phyloP scores from a whole-genome alignment of 345 rosid genomes.

The Eucalyptus camaldulensis region DNA sequence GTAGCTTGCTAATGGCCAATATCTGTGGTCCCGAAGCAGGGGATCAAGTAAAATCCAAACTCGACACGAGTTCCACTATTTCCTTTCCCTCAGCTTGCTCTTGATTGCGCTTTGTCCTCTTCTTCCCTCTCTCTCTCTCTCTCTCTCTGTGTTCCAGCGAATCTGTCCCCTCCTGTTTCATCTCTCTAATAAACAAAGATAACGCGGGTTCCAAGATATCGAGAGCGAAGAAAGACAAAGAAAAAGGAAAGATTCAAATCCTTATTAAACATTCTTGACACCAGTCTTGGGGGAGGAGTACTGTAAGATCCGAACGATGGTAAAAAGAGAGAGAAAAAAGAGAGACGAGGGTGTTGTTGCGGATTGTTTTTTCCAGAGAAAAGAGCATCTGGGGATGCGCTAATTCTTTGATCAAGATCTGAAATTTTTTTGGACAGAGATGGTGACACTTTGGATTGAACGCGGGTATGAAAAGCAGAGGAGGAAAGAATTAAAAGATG shows the following conservation, averaged over 20 bases:
- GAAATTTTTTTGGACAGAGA: not conserved
- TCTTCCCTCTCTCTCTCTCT: not conserved
- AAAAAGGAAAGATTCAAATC: not conserved
- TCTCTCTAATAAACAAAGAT: not conserved
- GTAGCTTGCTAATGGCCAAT: not conserved
- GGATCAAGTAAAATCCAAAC: not conserved
- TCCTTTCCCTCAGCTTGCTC: not conserved
- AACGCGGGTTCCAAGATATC: not conserved
- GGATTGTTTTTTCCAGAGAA: not conserved
- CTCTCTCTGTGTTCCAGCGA: not conserved
- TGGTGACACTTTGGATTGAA: not conserved
- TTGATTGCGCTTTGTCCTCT: not conserved
- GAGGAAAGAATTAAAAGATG: not conserved
- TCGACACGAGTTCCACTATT: not conserved
- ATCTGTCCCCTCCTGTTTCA: not conserved
- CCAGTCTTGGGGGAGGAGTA: not conserved
- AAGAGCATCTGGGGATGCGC: conserved; percentile 24
- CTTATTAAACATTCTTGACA: not conserved
- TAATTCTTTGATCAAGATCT: conserved; percentile 7
- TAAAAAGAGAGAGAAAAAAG: not conserved
- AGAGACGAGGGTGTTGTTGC: not conserved
- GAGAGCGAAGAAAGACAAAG: not conserved
- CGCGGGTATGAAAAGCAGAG: not conserved
- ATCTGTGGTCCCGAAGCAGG: not conserved
- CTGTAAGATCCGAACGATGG: not conserved